Conservation (phyloP, 1,284 basidiomycete genomes). For the Cutaneotrichosporon sp. region DNA sequence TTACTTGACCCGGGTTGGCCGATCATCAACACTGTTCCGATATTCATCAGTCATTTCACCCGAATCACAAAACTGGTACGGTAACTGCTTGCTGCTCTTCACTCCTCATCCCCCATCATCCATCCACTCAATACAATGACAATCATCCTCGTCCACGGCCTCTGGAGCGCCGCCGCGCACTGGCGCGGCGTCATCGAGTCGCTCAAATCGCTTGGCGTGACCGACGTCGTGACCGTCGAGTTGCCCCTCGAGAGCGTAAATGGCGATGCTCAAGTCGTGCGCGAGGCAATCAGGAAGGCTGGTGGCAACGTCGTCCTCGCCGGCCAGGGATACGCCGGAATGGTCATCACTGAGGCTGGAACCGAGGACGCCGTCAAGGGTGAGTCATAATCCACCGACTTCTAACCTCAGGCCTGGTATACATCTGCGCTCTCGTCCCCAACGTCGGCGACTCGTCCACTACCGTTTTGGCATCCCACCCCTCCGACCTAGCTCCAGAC, state of each 20-base stretch:
- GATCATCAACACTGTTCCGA: too few relatives aligned
- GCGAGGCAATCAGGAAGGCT: conserved; percentile 11
- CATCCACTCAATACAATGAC: neutral
- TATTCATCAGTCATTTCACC: too few relatives aligned
- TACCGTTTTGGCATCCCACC: neutral
- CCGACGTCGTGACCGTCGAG: conserved; percentile 12
- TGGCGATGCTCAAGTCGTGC: conserved; percentile 6
- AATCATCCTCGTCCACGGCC: conserved; percentile 16
- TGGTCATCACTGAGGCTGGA: conserved; percentile 16
- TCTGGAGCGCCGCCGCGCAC: conserved; percentile 10
- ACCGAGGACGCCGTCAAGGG: conserved; percentile 10
- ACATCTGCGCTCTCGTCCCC: conserved; percentile 14
- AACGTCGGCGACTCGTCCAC: conserved; percentile 14
- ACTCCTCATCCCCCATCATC: too few relatives aligned
- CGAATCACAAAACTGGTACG: too few relatives aligned
- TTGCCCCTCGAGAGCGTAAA: conserved; percentile 11
- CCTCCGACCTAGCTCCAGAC: neutral
- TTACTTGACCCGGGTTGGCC: too few relatives aligned
- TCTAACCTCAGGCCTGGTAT: conserved; percentile 11
- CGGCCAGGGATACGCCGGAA: conserved; percentile 11
- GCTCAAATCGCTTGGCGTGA: conserved; percentile 10
- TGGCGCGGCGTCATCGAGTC: conserved; percentile 7
- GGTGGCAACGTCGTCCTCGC: conserved; percentile 8
- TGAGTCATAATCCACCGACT: neutral
- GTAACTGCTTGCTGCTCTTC: too few relatives aligned